Conservation (phyloP, 2,329 filamentous ascomycete species). For the Calonectria pteridis region DNA sequence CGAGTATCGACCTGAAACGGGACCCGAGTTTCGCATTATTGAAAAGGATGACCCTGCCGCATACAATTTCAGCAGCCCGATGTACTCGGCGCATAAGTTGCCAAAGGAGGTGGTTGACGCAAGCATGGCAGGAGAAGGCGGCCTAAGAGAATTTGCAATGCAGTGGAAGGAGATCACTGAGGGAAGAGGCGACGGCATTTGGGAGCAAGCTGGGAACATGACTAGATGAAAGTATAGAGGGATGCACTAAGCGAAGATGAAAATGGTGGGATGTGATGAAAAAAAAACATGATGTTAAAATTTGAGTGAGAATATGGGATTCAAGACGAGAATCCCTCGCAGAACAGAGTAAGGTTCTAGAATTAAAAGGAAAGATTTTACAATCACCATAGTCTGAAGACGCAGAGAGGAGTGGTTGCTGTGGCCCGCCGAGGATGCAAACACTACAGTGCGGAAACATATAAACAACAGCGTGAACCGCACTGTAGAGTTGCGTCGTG, state of each 20-base stretch:
- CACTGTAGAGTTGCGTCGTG: neutral
- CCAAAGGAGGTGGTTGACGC: constrained; percentile 91
- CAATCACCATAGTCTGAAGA: neutral
- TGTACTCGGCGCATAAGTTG: constrained; percentile 95
- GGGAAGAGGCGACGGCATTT: constrained; percentile 55
- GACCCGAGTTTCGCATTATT: constrained; percentile 85
- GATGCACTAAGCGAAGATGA: neutral
- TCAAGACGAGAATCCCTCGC: neutral
- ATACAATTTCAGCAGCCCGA: constrained; percentile 85
- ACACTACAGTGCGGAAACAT: neutral
- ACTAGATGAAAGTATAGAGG: neutral
- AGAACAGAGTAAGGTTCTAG: neutral
- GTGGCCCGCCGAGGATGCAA: neutral
- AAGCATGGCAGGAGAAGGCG: constrained; percentile 75
- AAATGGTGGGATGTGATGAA: neutral
- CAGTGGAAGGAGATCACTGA: constrained; percentile 76
- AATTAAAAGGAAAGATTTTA: neutral
- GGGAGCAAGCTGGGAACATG: constrained; percentile 47
- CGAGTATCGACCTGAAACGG: constrained; percentile 68
- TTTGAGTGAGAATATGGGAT: neutral
- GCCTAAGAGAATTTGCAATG: constrained; percentile 83
- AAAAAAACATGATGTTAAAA: neutral
- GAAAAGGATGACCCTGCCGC: constrained; percentile 89
- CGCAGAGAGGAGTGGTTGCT: neutral
- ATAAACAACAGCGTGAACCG: neutral